Conservation (phyloP, 208 protist genomes). For the Jaenimonas drosophilae region DNA sequence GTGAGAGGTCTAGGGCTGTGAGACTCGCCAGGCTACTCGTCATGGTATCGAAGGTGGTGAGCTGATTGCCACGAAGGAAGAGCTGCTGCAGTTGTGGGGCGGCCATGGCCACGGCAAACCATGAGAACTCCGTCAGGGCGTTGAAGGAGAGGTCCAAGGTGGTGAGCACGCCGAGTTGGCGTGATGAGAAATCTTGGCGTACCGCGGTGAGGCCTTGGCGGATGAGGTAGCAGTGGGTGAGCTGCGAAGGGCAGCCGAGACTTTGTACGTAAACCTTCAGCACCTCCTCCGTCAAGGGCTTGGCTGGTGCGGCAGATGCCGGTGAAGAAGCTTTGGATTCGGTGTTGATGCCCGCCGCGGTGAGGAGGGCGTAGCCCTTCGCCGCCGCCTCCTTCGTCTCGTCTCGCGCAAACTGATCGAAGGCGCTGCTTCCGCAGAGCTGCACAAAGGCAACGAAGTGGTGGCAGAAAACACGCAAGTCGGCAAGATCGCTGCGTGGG, state of each 20-base stretch:
- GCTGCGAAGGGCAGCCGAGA: conserved; percentile 4
- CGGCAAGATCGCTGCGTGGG: conserved; percentile 2
- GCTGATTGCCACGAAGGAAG: conserved; percentile 31
- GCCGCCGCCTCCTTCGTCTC: conserved; percentile 31
- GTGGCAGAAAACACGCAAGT: conserved; percentile 16
- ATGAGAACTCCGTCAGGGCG: conserved; percentile 29
- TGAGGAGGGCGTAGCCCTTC: conserved; percentile 5
- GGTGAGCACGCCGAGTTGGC: conserved; percentile 22
- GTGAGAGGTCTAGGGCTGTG: conserved; percentile 31
- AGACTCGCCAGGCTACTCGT: conserved; percentile 10
- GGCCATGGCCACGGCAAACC: conserved; percentile 26
- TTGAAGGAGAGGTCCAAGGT: conserved; percentile 50
- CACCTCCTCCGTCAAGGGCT: conserved; percentile 12
- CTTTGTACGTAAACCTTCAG: conserved; percentile 19
- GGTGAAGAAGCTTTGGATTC: no score
- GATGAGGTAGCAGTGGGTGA: conserved; percentile 27
- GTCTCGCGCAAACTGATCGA: conserved; percentile 23
- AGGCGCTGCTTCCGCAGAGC: conserved; percentile 19
- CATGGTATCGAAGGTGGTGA: conserved; percentile 9
- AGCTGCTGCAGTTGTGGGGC: conserved; percentile 40
- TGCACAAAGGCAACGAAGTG: conserved; percentile 21
- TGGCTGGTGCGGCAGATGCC: no score
- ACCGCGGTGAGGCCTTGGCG: conserved; percentile 26
- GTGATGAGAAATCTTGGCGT: conserved; percentile 14
- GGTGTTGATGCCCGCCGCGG: neutral